These are phyloP conservation scores for Pseudogymnoascus sp. DNA, from an alignment of 2,329 filamentous ascomycete species.

Conservation along the genomic window DNA sequence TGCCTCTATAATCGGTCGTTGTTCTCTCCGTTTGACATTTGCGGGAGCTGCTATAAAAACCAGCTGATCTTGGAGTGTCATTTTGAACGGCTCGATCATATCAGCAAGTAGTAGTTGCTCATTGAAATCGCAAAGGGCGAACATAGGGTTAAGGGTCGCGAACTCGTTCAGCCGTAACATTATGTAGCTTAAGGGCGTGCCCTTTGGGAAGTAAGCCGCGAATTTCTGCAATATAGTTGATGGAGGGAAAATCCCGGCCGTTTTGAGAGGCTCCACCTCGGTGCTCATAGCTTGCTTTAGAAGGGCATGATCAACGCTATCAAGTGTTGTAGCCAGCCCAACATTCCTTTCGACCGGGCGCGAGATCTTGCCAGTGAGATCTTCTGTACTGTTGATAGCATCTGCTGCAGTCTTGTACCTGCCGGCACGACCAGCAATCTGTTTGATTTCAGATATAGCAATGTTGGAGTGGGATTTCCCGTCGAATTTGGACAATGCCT, in stretches of 20 bases:
- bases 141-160: slow-evolving; percentile 55
- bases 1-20: slow-evolving; percentile 48
- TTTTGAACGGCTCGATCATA: slow-evolving; percentile 61
- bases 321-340: slow-evolving; percentile 74
- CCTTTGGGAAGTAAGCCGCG: slow-evolving; percentile 70
- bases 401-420: slow-evolving; percentile 69
- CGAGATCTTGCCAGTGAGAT: not conserved
- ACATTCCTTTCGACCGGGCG: slow-evolving; percentile 28
- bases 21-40: slow-evolving; percentile 42
- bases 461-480: slow-evolving; percentile 43
- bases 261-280: slow-evolving; percentile 58
- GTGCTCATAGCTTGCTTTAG: slow-evolving; percentile 56
- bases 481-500: slow-evolving; percentile 66
- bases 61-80: slow-evolving; percentile 68
- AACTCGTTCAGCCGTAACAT: slow-evolving; percentile 68
- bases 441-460: slow-evolving; percentile 73
- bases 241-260: slow-evolving; percentile 70
- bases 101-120: slow-evolving; percentile 62
- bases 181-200: slow-evolving; percentile 77
- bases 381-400: slow-evolving; percentile 30
- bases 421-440: slow-evolving; percentile 89
- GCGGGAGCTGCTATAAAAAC: slow-evolving; percentile 68
- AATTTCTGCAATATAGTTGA: slow-evolving; percentile 66
- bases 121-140: slow-evolving; percentile 60
- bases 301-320: slow-evolving; percentile 57